These are phyloP conservation scores for Tetraselmis chui DNA, from an alignment of 139 green algal species.

Conservation along the genomic window DNA sequence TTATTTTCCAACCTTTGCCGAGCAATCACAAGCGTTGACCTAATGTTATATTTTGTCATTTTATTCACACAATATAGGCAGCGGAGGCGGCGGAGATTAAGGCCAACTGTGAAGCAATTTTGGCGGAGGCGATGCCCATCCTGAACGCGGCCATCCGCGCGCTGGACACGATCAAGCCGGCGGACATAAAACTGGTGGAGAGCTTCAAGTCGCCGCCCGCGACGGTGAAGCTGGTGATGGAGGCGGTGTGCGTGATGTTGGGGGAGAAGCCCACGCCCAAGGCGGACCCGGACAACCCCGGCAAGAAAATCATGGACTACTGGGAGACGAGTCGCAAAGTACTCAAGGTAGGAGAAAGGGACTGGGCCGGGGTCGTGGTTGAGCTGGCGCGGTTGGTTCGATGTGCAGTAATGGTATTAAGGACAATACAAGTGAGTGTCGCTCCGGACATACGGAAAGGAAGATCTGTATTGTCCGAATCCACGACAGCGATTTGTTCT, in stretches of 20 bases:
- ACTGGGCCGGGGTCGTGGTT: too few species aligned
- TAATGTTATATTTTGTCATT: too few species aligned
- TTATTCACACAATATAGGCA: too few species aligned
- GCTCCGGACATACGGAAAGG: too few species aligned
- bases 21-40: too few species aligned
- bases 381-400: too few species aligned
- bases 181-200: conserved; percentile 36
- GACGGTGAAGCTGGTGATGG: conserved; percentile 37
- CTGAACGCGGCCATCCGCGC: conserved; percentile 24
- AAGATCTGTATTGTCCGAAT: too few species aligned
- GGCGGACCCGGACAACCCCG: conserved; percentile 11
- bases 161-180: conserved; percentile 31
- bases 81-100: conserved; percentile 27
- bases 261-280: conserved; percentile 25
- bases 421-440: too few species aligned
- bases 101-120: conserved; percentile 27
- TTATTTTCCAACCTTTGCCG: too few species aligned
- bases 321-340: conserved; percentile 24
- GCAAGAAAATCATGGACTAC: conserved; percentile 30
- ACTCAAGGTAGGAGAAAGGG: conserved; percentile 10
- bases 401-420: too few species aligned
- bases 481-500: too few species aligned
- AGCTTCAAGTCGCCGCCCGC: conserved; percentile 31
- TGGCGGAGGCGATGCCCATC: conserved; percentile 29
- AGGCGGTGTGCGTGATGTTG: conserved; percentile 37